Base-by-base conservation (phyloP, 306 rosid genomes). In the Glycine tomentella region DNA sequence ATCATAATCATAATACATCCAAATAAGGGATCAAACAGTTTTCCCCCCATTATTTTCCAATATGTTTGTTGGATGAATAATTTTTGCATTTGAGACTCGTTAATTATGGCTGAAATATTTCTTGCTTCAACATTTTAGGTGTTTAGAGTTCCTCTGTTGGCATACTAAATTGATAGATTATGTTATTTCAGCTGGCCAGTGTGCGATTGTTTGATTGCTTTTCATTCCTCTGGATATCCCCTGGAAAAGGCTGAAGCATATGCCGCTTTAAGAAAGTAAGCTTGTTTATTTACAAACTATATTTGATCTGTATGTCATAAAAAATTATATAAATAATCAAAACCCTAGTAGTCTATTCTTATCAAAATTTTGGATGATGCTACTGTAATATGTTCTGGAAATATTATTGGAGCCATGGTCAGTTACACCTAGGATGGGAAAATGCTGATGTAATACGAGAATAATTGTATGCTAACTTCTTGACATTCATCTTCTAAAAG, bases 121-220 rank as follows among this genome's bases (percentile, higher is more conserved):
- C 12, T 73, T 74, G 13, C 14, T 25, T 25, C 31, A 25, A 25
- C 31, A 25, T 25, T 25, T 25, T 25, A 25, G 31, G 31, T 25
- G 1, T 25, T 25, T 25, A 25, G 31, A 25, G 31, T 25, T 25
- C 31, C 31, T 13, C 34, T 34, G 33, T 61, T 68, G 59, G 73
- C 74, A 77, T 75, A 77, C 72, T 87, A 71, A 82, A 73, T 69
- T 75, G 68, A 67, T 56, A 17, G 46, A 36, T 81, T 45, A 70
- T 76, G 64, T 78, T 80, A 7, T 90, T 87, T 91, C 97, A 95
- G 99, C 74, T 95, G 99, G 99, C 97, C 97, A 69, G 61, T 89
- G 73, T 93, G 95, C 75, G 97, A 95, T 81, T 91, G 99, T 90
- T 89, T 95, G 93, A 93, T 95, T 86, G 97, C 97, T 85, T 95